phyloP scores from a whole-genome alignment of 257 asterid genomes.

The Catharanthus roseus region DNA sequence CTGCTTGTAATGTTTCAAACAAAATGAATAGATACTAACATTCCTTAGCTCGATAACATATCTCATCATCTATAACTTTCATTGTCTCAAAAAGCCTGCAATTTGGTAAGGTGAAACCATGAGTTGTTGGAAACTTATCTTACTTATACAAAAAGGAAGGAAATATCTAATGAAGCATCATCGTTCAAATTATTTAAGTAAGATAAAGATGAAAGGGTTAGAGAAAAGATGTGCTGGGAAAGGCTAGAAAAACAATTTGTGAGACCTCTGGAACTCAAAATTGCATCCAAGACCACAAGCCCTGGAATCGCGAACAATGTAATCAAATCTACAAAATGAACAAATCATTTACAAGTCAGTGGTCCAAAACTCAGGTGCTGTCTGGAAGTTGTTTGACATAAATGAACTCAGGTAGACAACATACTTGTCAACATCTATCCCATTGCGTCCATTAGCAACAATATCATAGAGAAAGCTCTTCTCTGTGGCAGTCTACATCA shows the following conservation, averaged over 20 bases:
- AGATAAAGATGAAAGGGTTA: not conserved
- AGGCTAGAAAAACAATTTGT: constrained; percentile 10
- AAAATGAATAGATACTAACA: constrained; percentile 44
- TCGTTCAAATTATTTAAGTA: not conserved
- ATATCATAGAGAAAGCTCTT: constrained; percentile 77
- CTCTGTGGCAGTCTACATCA: constrained; percentile 45
- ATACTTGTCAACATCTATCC: constrained; percentile 94
- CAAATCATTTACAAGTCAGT: constrained; percentile 11
- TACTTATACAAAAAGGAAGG: not conserved
- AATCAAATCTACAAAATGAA: constrained; percentile 63
- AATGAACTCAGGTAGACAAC: constrained; percentile 20
- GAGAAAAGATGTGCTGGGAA: constrained; percentile 1
- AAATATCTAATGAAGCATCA: not conserved
- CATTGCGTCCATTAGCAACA: constrained; percentile 92
- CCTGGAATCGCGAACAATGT: constrained; percentile 82
- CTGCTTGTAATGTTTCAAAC: not conserved
- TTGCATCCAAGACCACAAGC: constrained; percentile 92
- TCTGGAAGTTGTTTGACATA: constrained; percentile 7
- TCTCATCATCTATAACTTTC: constrained; percentile 83
- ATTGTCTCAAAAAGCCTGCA: constrained; percentile 82
- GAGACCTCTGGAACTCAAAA: constrained; percentile 74
- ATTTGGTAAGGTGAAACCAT: constrained; percentile 14
- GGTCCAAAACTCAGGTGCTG: constrained; percentile 4
- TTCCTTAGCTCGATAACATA: constrained; percentile 91
- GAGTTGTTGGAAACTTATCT: constrained; percentile 6